These are phyloP conservation scores for Neurospora sublineolata DNA, from an alignment of 495 filamentous ascomycete species.

Conservation along the genomic window DNA sequence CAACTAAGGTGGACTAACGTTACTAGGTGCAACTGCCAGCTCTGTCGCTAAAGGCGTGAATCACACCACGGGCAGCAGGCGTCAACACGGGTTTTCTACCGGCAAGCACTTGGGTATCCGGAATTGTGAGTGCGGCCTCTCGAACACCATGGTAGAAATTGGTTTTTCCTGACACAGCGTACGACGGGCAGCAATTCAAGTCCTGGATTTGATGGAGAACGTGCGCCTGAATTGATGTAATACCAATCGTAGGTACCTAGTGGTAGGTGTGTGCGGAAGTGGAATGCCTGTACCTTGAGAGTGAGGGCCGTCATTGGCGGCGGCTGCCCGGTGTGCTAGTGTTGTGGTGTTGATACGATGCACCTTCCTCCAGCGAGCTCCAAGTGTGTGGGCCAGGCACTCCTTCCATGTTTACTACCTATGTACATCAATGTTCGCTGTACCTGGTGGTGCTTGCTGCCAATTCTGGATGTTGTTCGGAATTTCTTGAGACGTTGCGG, in stretches of 20 bases:
- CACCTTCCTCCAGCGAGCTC: neutral
- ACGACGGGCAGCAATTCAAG: neutral
- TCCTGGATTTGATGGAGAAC: neutral
- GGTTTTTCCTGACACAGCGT: neutral
- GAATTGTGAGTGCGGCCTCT: neutral
- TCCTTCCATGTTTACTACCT: neutral
- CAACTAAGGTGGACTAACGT: neutral
- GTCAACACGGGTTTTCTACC: neutral
- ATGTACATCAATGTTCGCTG: neutral
- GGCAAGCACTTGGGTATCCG: neutral
- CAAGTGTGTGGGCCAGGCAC: neutral
- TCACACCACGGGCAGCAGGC: neutral
- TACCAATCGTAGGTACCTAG: neutral
- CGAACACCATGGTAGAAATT: neutral
- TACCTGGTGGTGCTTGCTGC: neutral
- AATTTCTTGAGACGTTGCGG: neutral
- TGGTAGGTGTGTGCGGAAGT: neutral
- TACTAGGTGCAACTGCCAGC: neutral
- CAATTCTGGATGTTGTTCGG: neutral
- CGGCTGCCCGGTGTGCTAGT: neutral
- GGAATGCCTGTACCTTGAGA: neutral
- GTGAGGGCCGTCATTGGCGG: neutral
- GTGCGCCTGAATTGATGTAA: neutral
- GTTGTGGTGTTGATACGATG: neutral
- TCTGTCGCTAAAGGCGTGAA: neutral